These are phyloP conservation scores for Alternaria sp. DNA, from an alignment of 2,329 filamentous ascomycete genomes.

Conservation along the genomic window DNA sequence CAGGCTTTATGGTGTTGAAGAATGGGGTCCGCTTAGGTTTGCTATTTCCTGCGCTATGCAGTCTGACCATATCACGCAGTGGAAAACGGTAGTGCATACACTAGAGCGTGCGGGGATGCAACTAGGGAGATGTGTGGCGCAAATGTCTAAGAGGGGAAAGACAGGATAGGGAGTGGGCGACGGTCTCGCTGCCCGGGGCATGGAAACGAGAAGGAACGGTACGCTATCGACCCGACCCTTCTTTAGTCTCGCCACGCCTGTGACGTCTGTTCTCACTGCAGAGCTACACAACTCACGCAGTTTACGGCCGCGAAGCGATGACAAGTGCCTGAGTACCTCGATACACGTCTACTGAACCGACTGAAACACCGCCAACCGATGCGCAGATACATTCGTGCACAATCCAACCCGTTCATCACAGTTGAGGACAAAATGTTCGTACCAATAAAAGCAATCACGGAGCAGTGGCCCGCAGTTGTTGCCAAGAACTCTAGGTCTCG, in stretches of 20 bases:
- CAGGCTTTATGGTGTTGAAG: constrained; percentile 6
- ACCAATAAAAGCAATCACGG: background rate
- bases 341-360: background rate
- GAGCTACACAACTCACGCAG: background rate
- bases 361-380: background rate
- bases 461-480: background rate
- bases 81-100: background rate
- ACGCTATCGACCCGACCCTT: background rate
- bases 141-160: background rate
- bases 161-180: background rate
- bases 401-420: background rate
- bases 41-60: constrained; percentile 20
- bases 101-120: background rate
- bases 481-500: background rate
- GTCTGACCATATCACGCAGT: constrained; percentile 3
- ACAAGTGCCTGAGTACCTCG: background rate
- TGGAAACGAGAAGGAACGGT: background rate
- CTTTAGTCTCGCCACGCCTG: background rate
- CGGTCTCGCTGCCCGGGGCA: background rate
- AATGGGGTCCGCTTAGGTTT: constrained; percentile 20
- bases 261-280: background rate
- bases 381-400: background rate
- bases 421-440: background rate
- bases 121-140: background rate
- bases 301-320: background rate